These are phyloP conservation scores for Lipomyces mesembrius DNA, from an alignment of 805 yeast species.

Conservation along the genomic window DNA sequence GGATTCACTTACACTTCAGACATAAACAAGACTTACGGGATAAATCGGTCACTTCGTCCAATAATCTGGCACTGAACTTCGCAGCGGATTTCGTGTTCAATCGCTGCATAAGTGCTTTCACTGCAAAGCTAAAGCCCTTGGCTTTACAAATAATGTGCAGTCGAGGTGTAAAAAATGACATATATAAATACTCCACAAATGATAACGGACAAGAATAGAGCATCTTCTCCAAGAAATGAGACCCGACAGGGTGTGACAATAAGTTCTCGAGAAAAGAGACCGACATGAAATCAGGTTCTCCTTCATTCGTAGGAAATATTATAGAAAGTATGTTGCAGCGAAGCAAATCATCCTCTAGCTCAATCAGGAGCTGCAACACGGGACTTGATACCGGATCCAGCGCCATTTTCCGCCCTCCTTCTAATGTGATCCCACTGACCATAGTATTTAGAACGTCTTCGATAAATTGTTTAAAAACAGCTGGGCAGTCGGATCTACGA, in stretches of 20 bases:
- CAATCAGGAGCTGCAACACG: conserved; percentile 75
- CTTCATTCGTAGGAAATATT: conserved; percentile 24
- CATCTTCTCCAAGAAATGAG: conserved; percentile 82
- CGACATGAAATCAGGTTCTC: conserved; percentile 39
- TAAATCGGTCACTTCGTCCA: conserved; percentile 19
- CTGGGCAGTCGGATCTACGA: conserved; percentile 20
- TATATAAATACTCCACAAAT: conserved; percentile 71
- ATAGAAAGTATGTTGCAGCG: conserved; percentile 17
- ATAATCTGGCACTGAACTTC: conserved; percentile 10
- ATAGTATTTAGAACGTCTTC: conserved; percentile 54
- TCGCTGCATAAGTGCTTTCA: conserved; percentile 69
- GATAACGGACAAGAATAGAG: conserved; percentile 68
- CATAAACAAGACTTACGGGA: conserved; percentile 16
- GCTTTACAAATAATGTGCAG: conserved; percentile 74
- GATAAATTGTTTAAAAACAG: conserved; percentile 52
- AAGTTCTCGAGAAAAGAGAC: conserved; percentile 75
- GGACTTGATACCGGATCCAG: conserved; percentile 86
- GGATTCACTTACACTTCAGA: background rate
- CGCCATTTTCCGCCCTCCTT: conserved; percentile 70
- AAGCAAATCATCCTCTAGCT: conserved; percentile 79
- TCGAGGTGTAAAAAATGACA: conserved; percentile 72
- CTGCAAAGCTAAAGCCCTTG: conserved; percentile 81
- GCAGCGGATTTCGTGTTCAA: conserved; percentile 11
- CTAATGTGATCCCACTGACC: conserved; percentile 47
- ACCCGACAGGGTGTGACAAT: conserved; percentile 86